Evolutionary conservation across 1,139 yeast species (phyloP).

Genomic region (Lodderomyces pseudojiufengensis): DNA sequence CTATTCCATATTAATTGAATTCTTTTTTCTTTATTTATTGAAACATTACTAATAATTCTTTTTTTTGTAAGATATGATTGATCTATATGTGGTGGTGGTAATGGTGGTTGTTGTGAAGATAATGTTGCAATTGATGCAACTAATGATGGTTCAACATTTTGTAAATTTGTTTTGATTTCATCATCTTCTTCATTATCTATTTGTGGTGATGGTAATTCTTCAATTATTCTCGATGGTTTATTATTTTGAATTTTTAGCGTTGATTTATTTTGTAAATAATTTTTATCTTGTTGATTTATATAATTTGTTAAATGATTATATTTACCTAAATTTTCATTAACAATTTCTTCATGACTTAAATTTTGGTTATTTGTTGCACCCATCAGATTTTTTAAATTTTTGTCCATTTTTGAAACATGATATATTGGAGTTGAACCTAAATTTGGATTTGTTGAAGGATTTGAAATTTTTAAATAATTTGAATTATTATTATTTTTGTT

Average conservation of each 20-base stretch:
- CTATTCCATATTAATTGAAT: slow-evolving; percentile 34
- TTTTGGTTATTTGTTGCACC: slow-evolving; percentile 18
- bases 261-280: not conserved
- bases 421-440: slow-evolving; percentile 20
- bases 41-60: not conserved
- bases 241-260: not conserved
- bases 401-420: slow-evolving; percentile 21
- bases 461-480: slow-evolving; percentile 6
- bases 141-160: not conserved
- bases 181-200: not conserved
- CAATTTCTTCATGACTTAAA: slow-evolving; percentile 4
- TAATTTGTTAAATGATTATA: slow-evolving; percentile 24
- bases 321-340: slow-evolving; percentile 15
- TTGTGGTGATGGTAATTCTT: slow-evolving; percentile 10
- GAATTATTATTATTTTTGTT: not conserved
- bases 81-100: slow-evolving; percentile 26
- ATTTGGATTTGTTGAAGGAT: slow-evolving; percentile 22
- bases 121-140: slow-evolving; percentile 8
- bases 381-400: slow-evolving; percentile 25
- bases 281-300: slow-evolving; percentile 27
- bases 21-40: slow-evolving; percentile 4
- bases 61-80: not conserved
- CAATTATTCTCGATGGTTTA: not conserved
- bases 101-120: slow-evolving; percentile 17
- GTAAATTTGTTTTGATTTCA: not conserved